A percentile compares a stretch with the other conserved stretches of the same genome.
These are phyloP conservation scores for Falciphora oryzae DNA, from an alignment of 2,329 filamentous ascomycete genomes.

Conservation along the genomic window DNA sequence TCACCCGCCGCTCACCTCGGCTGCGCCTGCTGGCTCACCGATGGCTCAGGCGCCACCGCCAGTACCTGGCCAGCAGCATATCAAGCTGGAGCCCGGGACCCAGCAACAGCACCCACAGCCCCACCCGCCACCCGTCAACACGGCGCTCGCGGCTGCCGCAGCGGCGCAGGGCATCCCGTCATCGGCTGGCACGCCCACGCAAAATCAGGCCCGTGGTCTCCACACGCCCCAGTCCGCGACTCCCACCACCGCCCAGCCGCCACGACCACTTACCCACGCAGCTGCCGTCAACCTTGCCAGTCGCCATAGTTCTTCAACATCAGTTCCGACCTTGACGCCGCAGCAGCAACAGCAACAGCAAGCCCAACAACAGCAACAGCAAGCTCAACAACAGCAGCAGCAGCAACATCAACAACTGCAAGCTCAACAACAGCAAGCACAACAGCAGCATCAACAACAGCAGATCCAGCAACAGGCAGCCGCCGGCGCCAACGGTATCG, in stretches of 20 bases:
- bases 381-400: slow-evolving; percentile 19
- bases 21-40: slow-evolving; percentile 16
- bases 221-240: slow-evolving; percentile 44
- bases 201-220: slow-evolving; percentile 37
- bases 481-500: slow-evolving; percentile 18
- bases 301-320: slow-evolving; percentile 20
- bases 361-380: slow-evolving; percentile 23
- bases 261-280: slow-evolving; percentile 39
- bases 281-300: slow-evolving; percentile 16
- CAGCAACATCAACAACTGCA: slow-evolving; percentile 24
- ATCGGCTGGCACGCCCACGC: slow-evolving; percentile 43
- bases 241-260: slow-evolving; percentile 28
- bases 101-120: slow-evolving; percentile 25
- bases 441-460: slow-evolving; percentile 18
- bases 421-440: neutral
- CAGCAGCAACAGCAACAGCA: slow-evolving; percentile 16
- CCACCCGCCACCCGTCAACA: slow-evolving; percentile 41
- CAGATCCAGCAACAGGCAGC: slow-evolving; percentile 20
- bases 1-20: slow-evolving; percentile 14
- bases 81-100: slow-evolving; percentile 32
- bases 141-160: slow-evolving; percentile 34
- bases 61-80: slow-evolving; percentile 21
- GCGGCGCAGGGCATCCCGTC: slow-evolving; percentile 28
- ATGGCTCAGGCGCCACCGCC: slow-evolving; percentile 18
- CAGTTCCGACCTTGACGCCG: slow-evolving; percentile 17